Evolutionary conservation across 1,139 yeast species (phyloP).

Genomic region (Candida anutae): DNA sequence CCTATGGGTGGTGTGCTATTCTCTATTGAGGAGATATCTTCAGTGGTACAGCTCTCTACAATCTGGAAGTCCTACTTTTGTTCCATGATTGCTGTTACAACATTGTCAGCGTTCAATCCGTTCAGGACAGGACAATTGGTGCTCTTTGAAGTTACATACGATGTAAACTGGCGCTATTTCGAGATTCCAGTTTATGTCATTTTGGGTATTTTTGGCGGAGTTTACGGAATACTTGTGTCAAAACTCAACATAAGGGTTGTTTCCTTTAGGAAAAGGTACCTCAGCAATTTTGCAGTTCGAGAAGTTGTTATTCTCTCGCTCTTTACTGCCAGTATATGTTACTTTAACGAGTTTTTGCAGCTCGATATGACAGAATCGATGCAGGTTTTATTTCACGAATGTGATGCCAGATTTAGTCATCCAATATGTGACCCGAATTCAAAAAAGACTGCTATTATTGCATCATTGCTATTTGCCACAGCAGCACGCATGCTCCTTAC

Average conservation of each 20-base stretch:
- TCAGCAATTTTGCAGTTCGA: conserved; percentile 49
- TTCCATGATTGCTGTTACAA: conserved; percentile 79
- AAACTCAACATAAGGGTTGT: conserved; percentile 74
- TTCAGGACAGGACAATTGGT: conserved; percentile 93
- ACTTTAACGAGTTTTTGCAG: conserved; percentile 72
- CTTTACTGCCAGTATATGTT: conserved; percentile 70
- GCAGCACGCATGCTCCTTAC: conserved; percentile 63
- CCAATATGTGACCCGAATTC: conserved; percentile 43
- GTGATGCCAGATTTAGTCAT: conserved; percentile 42
- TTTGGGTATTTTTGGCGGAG: conserved; percentile 85
- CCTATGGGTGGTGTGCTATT: conserved; percentile 71
- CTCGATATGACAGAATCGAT: conserved; percentile 94
- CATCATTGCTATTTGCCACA: conserved; percentile 65
- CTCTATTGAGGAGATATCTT: conserved; percentile 67
- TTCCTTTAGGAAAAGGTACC: conserved; percentile 65
- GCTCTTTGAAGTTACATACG: conserved; percentile 80
- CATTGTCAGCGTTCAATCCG: conserved; percentile 72
- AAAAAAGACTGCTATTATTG: conserved; percentile 19
- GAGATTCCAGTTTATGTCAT: conserved; percentile 77
- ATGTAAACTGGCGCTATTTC: conserved; percentile 77
- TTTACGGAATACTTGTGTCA: conserved; percentile 78
- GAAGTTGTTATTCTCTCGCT: conserved; percentile 67
- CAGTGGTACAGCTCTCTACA: conserved; percentile 65
- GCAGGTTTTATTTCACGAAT: conserved; percentile 84
- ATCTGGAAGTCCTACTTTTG: conserved; percentile 92